A percentile compares a stretch with the other conserved stretches of the same genome.
Evolutionary conservation across 23 red algal genomes (phyloP).

Genomic region (Chondrus crispus): DNA sequence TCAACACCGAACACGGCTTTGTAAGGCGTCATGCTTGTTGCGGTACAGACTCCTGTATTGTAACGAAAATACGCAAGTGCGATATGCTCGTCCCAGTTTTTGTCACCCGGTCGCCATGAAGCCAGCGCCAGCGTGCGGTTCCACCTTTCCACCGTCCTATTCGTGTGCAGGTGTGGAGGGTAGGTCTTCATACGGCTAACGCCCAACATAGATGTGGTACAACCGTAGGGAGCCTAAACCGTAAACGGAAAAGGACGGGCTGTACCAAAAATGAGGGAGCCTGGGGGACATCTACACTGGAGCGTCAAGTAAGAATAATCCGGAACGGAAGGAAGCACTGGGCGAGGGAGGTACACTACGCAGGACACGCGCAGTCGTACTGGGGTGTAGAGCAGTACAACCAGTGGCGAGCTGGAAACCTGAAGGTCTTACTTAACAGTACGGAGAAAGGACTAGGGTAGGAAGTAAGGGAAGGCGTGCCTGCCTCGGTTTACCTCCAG

Average conservation of each 20-base stretch:
- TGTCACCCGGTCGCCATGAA: neutral
- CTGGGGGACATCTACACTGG: neutral
- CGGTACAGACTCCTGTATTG: too few species aligned
- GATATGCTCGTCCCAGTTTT: neutral
- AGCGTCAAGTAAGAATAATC: neutral
- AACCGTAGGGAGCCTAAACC: neutral
- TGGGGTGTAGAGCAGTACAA: too few species aligned
- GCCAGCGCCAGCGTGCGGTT: neutral
- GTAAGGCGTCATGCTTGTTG: too few species aligned
- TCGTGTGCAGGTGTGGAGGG: neutral
- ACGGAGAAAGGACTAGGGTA: too few species aligned
- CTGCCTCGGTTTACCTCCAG: too few species aligned
- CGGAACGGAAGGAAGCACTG: neutral
- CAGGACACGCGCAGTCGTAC: too few species aligned
- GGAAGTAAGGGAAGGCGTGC: too few species aligned
- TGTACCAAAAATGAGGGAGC: neutral
- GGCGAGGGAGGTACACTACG: neutral
- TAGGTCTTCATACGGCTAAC: neutral
- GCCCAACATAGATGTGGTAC: neutral
- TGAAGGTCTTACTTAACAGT: too few species aligned
- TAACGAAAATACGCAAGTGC: too few species aligned
- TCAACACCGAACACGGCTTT: too few species aligned
- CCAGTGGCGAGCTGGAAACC: too few species aligned
- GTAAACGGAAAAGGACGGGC: neutral
- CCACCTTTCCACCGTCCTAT: neutral